Conservation (phyloP, 805 yeast genomes). For the Candida pseudoglaebosa region DNA sequence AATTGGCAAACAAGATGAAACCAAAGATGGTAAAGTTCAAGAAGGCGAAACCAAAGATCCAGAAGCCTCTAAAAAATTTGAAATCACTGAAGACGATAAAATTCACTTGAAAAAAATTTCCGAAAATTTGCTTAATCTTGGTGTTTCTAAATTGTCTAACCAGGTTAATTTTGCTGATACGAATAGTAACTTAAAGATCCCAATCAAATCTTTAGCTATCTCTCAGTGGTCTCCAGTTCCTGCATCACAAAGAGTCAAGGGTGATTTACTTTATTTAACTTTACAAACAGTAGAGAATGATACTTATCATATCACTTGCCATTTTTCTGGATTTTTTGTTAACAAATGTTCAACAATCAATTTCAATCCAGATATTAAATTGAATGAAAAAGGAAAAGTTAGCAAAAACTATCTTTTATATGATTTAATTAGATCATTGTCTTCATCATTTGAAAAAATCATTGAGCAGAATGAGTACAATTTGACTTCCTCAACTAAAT, state of each 20-base stretch:
- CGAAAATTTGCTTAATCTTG: conserved; percentile 10
- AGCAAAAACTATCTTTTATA: conserved; percentile 49
- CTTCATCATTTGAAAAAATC: conserved; percentile 57
- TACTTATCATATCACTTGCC: conserved; percentile 71
- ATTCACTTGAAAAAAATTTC: conserved; percentile 14
- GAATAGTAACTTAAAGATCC: conserved; percentile 32
- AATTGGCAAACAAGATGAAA: conserved; percentile 10
- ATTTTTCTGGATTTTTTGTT: conserved; percentile 74
- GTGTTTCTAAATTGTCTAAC: conserved; percentile 10
- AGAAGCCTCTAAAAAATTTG: conserved; percentile 4
- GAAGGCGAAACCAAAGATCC: conserved; percentile 9
- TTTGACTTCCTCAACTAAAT: conserved; percentile 32
- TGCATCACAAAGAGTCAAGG: conserved; percentile 53
- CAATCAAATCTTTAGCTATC: conserved; percentile 53
- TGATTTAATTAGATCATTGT: conserved; percentile 58
- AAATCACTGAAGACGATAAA: conserved; percentile 28
- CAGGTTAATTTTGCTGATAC: conserved; percentile 29
- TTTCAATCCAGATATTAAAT: conserved; percentile 63
- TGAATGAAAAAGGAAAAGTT: conserved; percentile 32
- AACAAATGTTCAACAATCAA: conserved; percentile 61
- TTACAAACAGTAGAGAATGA: conserved; percentile 80
- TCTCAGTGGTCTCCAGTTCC: conserved; percentile 90
- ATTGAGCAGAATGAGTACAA: conserved; percentile 49
- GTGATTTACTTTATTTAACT: conserved; percentile 76
- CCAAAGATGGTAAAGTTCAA: conserved; percentile 13